Evolutionary conservation across 768 basidiomycete species (phyloP).

Genomic region (Hygrocybe coccinea): DNA sequence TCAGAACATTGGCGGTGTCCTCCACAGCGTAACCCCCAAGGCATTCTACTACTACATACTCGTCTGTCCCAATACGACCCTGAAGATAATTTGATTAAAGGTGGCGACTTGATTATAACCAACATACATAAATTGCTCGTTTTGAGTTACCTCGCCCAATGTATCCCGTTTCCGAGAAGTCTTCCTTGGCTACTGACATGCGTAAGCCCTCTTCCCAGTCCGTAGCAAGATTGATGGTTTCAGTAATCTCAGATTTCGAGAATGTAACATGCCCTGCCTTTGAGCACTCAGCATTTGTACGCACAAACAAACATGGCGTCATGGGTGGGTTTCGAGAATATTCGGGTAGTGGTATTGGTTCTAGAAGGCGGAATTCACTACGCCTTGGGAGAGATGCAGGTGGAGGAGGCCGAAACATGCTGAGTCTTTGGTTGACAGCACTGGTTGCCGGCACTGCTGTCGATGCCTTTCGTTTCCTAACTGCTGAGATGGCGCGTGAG

Average conservation of each 20-base stretch:
- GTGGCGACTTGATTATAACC: neutral
- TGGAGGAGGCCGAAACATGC: neutral
- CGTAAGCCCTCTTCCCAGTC: constrained; percentile 4
- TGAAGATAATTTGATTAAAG: neutral
- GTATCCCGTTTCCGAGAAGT: constrained; percentile 3
- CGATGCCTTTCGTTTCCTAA: too few relatives aligned
- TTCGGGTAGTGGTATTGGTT: neutral
- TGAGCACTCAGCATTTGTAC: neutral
- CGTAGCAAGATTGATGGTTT: neutral
- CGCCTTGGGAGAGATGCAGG: neutral
- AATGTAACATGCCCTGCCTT: neutral
- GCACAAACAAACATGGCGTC: neutral
- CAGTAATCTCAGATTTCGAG: neutral
- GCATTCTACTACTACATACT: constrained; percentile 13
- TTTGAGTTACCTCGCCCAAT: constrained; percentile 15
- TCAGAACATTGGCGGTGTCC: too few relatives aligned
- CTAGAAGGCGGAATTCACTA: neutral
- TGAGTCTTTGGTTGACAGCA: neutral
- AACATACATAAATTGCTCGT: constrained; percentile 12
- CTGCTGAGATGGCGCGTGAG: too few relatives aligned
- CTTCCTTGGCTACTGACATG: neutral
- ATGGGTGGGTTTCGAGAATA: neutral
- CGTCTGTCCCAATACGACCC: constrained; percentile 7
- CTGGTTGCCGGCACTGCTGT: too few relatives aligned
- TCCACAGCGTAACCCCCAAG: too few relatives aligned